Conservation (phyloP, 768 basidiomycete genomes). For the Trametes cinnabarina region DNA sequence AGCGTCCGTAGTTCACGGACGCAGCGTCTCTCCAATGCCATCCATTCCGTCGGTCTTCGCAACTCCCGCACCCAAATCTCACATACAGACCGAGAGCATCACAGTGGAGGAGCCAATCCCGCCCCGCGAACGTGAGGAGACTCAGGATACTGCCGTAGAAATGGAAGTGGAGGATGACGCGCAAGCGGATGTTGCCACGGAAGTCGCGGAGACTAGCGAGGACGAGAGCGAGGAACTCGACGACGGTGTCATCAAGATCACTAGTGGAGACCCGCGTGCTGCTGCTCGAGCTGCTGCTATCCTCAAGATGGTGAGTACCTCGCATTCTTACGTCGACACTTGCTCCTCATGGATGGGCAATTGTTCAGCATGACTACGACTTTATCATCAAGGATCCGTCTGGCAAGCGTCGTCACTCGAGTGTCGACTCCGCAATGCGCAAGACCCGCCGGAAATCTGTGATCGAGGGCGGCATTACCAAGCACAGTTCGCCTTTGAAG, state of each 20-base stretch:
- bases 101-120: neutral
- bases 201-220: conserved; percentile 23
- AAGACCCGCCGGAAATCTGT: conserved; percentile 36
- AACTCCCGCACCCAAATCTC: neutral
- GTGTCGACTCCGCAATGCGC: conserved; percentile 20
- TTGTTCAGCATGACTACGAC: conserved; percentile 75
- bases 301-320: conserved; percentile 76
- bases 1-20: neutral
- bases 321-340: no score
- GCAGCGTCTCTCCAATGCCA: conserved; percentile 8
- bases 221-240: conserved; percentile 41
- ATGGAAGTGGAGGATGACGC: conserved; percentile 18
- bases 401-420: conserved; percentile 18
- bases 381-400: conserved; percentile 56
- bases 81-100: neutral
- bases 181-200: conserved; percentile 9
- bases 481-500: conserved; percentile 17
- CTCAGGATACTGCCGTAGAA: conserved; percentile 15
- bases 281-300: conserved; percentile 94
- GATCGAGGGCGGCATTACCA: conserved; percentile 31
- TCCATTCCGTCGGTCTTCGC: conserved; percentile 15
- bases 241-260: conserved; percentile 74
- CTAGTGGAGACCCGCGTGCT: conserved; percentile 78
- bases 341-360: no score
- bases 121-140: neutral